Percentiles rank a stretch among this genome's conserved stretches.
Conservation (phyloP, 1,284 basidiomycete species). For the Neonothopanus nambi region DNA sequence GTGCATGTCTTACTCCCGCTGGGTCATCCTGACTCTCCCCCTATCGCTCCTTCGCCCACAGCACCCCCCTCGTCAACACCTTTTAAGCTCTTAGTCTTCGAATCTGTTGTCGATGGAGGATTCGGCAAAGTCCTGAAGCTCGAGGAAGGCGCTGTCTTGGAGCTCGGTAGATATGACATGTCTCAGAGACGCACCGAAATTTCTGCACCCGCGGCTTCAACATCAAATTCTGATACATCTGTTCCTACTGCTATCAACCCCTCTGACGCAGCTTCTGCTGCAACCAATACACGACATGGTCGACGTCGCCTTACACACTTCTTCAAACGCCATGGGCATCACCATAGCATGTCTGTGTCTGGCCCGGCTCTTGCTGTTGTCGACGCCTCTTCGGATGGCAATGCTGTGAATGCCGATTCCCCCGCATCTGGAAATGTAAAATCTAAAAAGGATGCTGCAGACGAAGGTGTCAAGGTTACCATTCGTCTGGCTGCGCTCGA, state of each 20-base stretch:
- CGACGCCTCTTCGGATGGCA: slow-evolving; percentile 42
- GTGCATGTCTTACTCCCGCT: slow-evolving; percentile 71
- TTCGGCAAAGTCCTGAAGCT: slow-evolving; percentile 74
- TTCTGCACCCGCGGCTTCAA: slow-evolving; percentile 13
- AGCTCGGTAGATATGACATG: slow-evolving; percentile 67
- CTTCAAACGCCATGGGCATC: slow-evolving; percentile 51
- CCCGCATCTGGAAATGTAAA: slow-evolving; percentile 34
- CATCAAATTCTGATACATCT: slow-evolving; percentile 20
- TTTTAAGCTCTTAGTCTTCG: slow-evolving; percentile 65
- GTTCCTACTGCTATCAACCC: slow-evolving; percentile 18
- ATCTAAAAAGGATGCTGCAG: slow-evolving; percentile 45
- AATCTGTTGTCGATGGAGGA: slow-evolving; percentile 75
- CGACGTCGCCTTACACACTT: slow-evolving; percentile 65
- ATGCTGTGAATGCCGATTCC: slow-evolving; percentile 24
- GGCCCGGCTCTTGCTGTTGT: slow-evolving; percentile 78
- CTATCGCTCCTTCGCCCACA: slow-evolving; percentile 26
- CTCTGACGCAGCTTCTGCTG: slow-evolving; percentile 17
- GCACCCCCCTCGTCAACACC: slow-evolving; percentile 38
- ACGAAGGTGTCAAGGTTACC: slow-evolving; percentile 71
- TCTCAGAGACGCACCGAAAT: slow-evolving; percentile 14
- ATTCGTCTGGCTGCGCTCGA: slow-evolving; percentile 80
- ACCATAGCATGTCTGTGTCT: slow-evolving; percentile 48
- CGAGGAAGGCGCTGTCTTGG: slow-evolving; percentile 73
- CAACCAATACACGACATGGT: slow-evolving; percentile 15
- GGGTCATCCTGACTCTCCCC: slow-evolving; percentile 52